Base-by-base conservation (phyloP, 2,329 filamentous ascomycete species). In the Leptographium wingfieldii region DNA sequence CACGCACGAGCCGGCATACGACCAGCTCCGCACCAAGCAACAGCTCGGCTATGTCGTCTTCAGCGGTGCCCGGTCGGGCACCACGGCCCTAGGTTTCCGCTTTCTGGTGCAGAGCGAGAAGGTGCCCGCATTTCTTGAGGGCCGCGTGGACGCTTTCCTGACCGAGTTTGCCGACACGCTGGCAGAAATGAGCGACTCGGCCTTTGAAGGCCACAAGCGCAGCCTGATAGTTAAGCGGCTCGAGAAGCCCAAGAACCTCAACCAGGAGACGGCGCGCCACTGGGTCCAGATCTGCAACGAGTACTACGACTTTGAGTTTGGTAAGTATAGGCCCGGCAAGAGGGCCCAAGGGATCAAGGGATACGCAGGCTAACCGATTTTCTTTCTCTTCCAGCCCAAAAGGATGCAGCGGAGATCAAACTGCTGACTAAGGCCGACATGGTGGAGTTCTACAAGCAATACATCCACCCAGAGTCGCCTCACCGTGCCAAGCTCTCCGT, bases 11-110 rank as follows among this genome's bases (percentile, higher is more conserved):
- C 92, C 92, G 4, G 88, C 88, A 10, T 99, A 97, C 69, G 90
- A 99, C 72, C 91, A 95, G 71, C 80, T 99, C 9, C 84, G 94
- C 56, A 97, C 94, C 52, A 96, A 97, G 73, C 92, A 99, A 72
- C 92, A 99, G 73, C 85, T 99, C 7, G 94, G 94, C 14, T 99
- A 99, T 67, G 89, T 99, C 58, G 92, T 99, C 0, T 96, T 92
- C 73, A 92, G 88, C 56, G 89, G 90, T 33, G 79, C 84, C 12
- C 79, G 86, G 48, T 80, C 81, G 58, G 83, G 87, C 59, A 76
- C 84, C n/a, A 91, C 88, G 0, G 92, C 87, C 0, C 86, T 90
- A 67, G 90, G 89, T 1, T 94, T 94, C 73, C 83, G 92, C 6
- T 87, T 99, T 64, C 82, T 97, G 63, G 90, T 99, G 35, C 94